Evolutionary conservation across 352 stramenopile species (phyloP).

Genomic region (Pythium monospermum): DNA sequence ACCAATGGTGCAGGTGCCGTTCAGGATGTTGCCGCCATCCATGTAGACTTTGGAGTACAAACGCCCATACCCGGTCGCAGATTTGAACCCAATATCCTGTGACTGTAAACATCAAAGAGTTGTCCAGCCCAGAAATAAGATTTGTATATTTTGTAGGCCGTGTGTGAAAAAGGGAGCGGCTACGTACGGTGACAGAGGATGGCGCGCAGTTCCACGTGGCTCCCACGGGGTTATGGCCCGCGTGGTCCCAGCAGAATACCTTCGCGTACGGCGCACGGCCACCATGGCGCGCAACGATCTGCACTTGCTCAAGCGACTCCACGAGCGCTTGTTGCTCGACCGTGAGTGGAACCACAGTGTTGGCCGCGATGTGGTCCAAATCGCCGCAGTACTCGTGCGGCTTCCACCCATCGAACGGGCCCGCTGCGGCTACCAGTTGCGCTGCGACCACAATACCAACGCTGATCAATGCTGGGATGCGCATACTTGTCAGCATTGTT

Average conservation of each 20-base stretch:
- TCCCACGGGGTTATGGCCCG: constrained; percentile 65
- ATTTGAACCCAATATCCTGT: constrained; percentile 58
- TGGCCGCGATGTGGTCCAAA: constrained; percentile 49
- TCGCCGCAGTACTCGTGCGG: constrained; percentile 81
- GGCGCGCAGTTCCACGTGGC: constrained; percentile 70
- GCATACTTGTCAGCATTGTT: constrained; percentile 11
- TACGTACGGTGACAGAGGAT: constrained; percentile 62
- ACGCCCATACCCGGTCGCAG: constrained; percentile 51
- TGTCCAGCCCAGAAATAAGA: not conserved
- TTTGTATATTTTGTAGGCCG: no score
- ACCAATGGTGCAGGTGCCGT: constrained; percentile 67
- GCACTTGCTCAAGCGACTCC: constrained; percentile 74
- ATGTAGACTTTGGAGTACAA: constrained; percentile 81
- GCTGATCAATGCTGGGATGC: constrained; percentile 1
- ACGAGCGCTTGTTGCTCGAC: constrained; percentile 48
- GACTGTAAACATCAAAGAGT: constrained; percentile 31
- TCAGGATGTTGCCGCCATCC: constrained; percentile 69
- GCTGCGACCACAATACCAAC: constrained; percentile 22
- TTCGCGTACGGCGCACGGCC: constrained; percentile 63
- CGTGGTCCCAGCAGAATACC: constrained; percentile 76
- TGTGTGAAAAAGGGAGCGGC: no score
- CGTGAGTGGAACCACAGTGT: constrained; percentile 56
- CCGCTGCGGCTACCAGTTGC: constrained; percentile 21
- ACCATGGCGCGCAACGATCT: constrained; percentile 77
- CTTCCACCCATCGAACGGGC: constrained; percentile 69